Percentiles rank a stretch among this genome's conserved stretches.
phyloP scores from a whole-genome alignment of 2,329 filamentous ascomycete species.

The Colletotrichum tropicale region DNA sequence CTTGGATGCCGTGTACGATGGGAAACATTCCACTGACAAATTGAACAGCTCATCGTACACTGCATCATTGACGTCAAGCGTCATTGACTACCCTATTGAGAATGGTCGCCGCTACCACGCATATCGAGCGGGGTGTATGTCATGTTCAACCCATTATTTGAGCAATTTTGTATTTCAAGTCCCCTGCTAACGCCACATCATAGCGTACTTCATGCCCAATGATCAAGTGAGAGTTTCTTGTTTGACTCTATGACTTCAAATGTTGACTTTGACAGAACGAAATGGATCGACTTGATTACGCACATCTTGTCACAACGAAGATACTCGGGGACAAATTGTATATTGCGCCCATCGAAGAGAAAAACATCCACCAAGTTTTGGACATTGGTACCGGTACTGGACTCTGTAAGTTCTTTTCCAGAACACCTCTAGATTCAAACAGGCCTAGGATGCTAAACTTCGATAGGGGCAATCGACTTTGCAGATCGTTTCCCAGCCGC shows the following conservation, averaged over 20 bases:
- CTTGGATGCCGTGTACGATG: not conserved
- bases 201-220: not conserved
- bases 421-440: accelerated
- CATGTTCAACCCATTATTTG: too few relatives aligned
- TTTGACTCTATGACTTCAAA: not conserved
- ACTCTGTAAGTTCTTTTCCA: not conserved
- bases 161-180: too few relatives aligned
- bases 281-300: not conserved
- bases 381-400: not conserved
- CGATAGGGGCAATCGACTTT: not conserved
- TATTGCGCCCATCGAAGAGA: not conserved
- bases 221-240: not conserved
- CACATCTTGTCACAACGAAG: not conserved
- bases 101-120: not conserved
- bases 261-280: not conserved
- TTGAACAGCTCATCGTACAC: not conserved
- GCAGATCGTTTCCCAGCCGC: not conserved
- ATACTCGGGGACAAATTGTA: not conserved
- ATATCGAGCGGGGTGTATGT: not conserved
- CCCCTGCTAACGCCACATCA: too few relatives aligned
- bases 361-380: not conserved
- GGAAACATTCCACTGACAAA: not conserved
- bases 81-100: not conserved
- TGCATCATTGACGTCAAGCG: not conserved
- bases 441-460: accelerated